Evolutionary conservation across 1,284 basidiomycete species (phyloP).

Genomic region (Sporisorium graminicola): DNA sequence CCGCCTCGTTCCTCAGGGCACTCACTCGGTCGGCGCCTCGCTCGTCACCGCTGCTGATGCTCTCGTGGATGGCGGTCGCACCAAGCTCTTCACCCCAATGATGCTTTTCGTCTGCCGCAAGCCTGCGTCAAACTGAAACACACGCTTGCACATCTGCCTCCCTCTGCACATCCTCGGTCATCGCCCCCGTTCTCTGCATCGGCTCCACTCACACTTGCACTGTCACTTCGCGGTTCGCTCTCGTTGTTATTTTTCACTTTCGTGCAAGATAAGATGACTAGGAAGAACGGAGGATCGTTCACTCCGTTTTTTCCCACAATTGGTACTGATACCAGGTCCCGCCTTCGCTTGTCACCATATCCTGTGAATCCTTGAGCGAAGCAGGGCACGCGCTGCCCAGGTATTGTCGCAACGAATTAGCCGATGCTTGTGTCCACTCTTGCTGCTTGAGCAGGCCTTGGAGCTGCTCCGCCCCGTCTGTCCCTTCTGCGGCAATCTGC

Average conservation of each 20-base stretch:
- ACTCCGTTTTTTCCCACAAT: conserved; percentile 37
- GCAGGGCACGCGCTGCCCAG: conserved; percentile 28
- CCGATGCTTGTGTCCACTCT: conserved; percentile 32
- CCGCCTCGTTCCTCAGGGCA: conserved; percentile 90
- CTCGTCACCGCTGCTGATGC: conserved; percentile 85
- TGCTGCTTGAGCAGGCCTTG: conserved; percentile 12
- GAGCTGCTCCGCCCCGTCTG: not conserved
- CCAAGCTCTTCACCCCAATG: conserved; percentile 77
- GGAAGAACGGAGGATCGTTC: conserved; percentile 2
- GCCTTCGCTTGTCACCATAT: conserved; percentile 37
- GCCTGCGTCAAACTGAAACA: conserved; percentile 22
- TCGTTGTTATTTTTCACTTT: not conserved
- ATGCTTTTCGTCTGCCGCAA: conserved; percentile 59
- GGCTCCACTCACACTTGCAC: conserved; percentile 8
- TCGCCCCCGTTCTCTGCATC: not conserved
- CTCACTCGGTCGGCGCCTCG: conserved; percentile 88
- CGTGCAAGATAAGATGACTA: not conserved
- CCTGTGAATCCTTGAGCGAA: conserved; percentile 9
- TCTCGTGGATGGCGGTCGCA: conserved; percentile 85
- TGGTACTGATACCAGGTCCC: conserved; percentile 46
- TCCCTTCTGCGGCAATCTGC: not conserved
- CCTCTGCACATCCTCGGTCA: not conserved
- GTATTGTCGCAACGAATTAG: conserved; percentile 20
- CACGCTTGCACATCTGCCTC: not conserved
- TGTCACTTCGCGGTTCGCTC: conserved; percentile 25